Base-by-base conservation (phyloP, 768 basidiomycete species). In the Pleurotus tuber-regium region DNA sequence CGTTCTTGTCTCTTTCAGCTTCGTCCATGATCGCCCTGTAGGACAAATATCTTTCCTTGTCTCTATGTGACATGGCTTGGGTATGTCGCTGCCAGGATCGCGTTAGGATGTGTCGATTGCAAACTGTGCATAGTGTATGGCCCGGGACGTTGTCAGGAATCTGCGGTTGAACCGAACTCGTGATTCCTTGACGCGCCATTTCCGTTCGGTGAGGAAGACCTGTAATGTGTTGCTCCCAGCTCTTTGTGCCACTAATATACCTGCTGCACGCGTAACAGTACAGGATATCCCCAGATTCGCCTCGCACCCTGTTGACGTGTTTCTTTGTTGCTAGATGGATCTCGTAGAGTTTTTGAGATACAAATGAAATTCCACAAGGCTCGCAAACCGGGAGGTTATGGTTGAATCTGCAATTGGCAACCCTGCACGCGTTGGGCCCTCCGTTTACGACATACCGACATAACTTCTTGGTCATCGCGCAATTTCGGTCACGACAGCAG, bases 1-100 rank as follows among this genome's bases (percentile, higher is more conserved):
- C 80, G 39, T 83, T 69, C 51, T 80, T 81, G 54, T 84, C 81
- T 38, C 70, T 72, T 46, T 81, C 77, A 0, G 81, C 76, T 38
- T 79, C 78, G 12, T 81, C 77, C n/a, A 82, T 51, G 0, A 72
- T 76, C 1, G 69, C 63, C 40, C 69, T 67, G 54, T 77, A 77
- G 4, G 66, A 59, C 0, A 70, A 55, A 51, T 70, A 80, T 5
- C 51, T 57, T 56, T 73, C 70, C 21, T 69, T 70, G 25, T 63
- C 66, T 19, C 54, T 52, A 54, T 82, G 80, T 12, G 57, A 62
- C 0, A 28, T 3, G 12, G 54, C 55, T 1, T 23, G 48, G 6
- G 62, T 38, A 55, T 82, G 80, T 0, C 30, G 25, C 2, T 48
- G 21, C 79, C 75, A 80, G 21, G 9, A 18, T 4, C 33, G 25